A percentile compares a stretch with the other conserved stretches of the same genome.
These are phyloP conservation scores for Populus hybrid DNA, from an alignment of 441 rosid species.

Conservation along the genomic window DNA sequence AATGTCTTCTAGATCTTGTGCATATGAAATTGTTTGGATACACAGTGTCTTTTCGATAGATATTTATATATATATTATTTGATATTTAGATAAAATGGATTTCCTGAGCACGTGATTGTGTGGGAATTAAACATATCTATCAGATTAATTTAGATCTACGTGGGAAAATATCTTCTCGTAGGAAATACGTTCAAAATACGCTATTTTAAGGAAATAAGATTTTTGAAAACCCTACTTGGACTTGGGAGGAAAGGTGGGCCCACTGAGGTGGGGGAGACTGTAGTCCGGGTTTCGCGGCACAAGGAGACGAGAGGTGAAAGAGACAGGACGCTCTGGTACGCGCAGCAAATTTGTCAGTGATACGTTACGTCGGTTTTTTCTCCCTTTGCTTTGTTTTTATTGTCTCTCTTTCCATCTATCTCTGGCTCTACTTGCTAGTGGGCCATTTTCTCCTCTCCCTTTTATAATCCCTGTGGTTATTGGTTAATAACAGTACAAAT, in stretches of 20 bases:
- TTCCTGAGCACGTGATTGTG: no score
- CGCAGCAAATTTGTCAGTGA: conserved; percentile 33
- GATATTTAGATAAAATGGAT: no score
- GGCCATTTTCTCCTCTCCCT: neutral
- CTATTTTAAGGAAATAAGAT: no score
- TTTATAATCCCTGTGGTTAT: neutral
- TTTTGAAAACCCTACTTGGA: no score
- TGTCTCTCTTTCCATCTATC: neutral
- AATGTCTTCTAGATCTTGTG: no score
- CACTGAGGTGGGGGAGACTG: conserved; percentile 32
- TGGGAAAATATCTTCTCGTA: no score
- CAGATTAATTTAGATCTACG: no score
- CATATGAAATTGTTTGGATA: no score
- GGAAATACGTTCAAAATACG: no score
- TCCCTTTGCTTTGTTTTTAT: neutral
- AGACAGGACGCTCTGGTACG: conserved; percentile 35
- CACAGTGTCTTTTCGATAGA: no score
- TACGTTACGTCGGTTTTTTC: conserved; percentile 37
- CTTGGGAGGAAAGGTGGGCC: neutral
- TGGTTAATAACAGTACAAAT: neutral
- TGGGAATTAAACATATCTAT: no score
- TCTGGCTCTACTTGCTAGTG: neutral
- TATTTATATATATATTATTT: no score
- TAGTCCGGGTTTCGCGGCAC: conserved; percentile 62
- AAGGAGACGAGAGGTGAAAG: conserved; percentile 36